Base-by-base conservation (phyloP, 176 grass and related monocot genomes). In the Miscanthus lutarioriparius region DNA sequence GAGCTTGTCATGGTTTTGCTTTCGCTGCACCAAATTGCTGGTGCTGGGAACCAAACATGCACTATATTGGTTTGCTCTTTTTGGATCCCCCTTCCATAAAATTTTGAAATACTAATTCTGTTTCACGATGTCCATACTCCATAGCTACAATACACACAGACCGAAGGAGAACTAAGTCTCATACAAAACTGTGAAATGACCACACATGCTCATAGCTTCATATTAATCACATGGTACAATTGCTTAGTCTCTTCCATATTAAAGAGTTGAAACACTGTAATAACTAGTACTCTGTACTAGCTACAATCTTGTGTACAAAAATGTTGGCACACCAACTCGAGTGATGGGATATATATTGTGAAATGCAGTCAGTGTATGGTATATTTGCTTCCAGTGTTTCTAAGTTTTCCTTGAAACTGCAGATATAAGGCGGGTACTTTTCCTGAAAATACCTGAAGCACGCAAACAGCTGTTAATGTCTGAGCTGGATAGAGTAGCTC, bases 401-500 rank as follows among this genome's bases (percentile, higher is more conserved):
- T 32, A 84, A 20, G 19, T 53, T 76, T 75, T 85, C 74, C 70
- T 75, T 91, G 74, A 66, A 84, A 88, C 64, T 92, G 74, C 81
- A 99, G 97, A 99, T 89, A 92, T 99, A 65, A 88, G 93, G 16
- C 82, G 88, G 74, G 90, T 96, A 76, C 89, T 99, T 81, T 91
- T 99, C 44, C 20, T 94, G 70, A 99, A 96, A 87, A 94, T 94
- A 90, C 93, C 97, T 33, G 97, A 99, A 84, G 88, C 89, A 72
- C 93, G 93, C 43, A 99, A 92, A 74, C 85, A 86, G 12, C 78
- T 99, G 43, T 84, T 99, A 54, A 82, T 86, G 84, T 90, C 91
- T 68, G 96, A 99, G 86, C 68, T 99, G 63, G 96, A 96, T 81
- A 93, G 96, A 92, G 91, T 99, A 32, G 89, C 91, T 87, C 96